Percentiles rank a stretch among this genome's conserved stretches.
Evolutionary conservation across 2,329 filamentous ascomycete genomes (phyloP).

Genomic region (Hymenotorrendiella dingleyae): DNA sequence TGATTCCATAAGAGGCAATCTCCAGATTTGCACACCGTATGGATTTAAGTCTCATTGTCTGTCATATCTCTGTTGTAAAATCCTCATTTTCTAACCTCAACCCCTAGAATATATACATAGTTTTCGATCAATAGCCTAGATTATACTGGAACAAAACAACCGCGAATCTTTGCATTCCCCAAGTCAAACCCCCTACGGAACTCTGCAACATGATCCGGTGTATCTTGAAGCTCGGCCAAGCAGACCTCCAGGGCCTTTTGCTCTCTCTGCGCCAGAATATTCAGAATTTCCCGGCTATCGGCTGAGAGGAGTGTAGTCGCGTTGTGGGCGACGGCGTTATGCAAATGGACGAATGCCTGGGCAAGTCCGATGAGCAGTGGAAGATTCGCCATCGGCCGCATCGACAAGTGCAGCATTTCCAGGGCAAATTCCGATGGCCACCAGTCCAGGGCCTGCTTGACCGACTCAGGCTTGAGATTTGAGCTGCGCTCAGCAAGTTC

Average conservation of each 20-base stretch:
- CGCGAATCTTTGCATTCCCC: too few species aligned
- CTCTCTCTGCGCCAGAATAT: conserved; percentile 13
- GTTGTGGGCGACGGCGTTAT: conserved; percentile 9
- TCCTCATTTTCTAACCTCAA: too few species aligned
- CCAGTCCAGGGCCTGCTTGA: conserved; percentile 23
- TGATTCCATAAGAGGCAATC: too few species aligned
- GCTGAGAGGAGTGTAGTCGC: conserved; percentile 6
- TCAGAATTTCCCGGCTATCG: conserved; percentile 9
- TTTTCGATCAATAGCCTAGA: too few species aligned
- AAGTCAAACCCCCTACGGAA: too few species aligned
- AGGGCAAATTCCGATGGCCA: conserved; percentile 25
- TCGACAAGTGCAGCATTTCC: conserved; percentile 20
- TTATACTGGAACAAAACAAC: too few species aligned
- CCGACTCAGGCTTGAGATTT: conserved; percentile 13
- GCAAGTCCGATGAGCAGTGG: conserved; percentile 31
- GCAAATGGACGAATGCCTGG: conserved; percentile 30
- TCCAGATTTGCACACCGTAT: too few species aligned
- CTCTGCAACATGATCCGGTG: too few species aligned
- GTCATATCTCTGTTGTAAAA: too few species aligned
- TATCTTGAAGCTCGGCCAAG: conserved; percentile 11
- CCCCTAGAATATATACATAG: too few species aligned
- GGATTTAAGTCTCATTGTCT: too few species aligned
- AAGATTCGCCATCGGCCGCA: conserved; percentile 21
- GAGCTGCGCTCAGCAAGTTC: conserved; percentile 14
- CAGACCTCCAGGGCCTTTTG: conserved; percentile 12